phyloP scores from a whole-genome alignment of 805 yeast genomes.

The Saccharomyces jurei region DNA sequence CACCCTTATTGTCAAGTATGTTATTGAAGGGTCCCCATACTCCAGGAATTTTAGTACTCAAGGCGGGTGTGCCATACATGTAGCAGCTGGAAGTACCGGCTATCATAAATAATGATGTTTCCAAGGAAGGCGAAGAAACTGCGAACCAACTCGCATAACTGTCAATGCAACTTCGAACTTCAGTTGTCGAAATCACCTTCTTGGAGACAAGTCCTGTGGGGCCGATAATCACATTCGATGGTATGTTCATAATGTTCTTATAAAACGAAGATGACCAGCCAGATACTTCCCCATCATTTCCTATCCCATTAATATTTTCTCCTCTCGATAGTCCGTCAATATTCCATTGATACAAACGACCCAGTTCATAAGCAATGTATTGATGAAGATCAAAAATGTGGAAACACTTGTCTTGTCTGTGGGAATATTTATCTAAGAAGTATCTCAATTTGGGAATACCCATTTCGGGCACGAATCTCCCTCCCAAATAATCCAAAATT shows the following conservation, averaged over 20 bases:
- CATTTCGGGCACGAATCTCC: constrained; percentile 47
- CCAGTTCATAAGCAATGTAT: constrained; percentile 30
- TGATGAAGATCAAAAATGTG: constrained; percentile 47
- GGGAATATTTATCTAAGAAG: constrained; percentile 26
- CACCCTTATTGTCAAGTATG: constrained; percentile 18
- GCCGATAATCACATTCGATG: constrained; percentile 23
- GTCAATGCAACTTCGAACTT: constrained; percentile 48
- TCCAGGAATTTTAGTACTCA: constrained; percentile 30
- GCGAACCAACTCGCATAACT: constrained; percentile 51
- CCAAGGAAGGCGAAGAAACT: constrained; percentile 22
- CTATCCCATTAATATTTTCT: constrained; percentile 26
- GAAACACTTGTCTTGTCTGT: constrained; percentile 14
- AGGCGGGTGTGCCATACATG: constrained; percentile 23
- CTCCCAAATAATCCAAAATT: constrained; percentile 32
- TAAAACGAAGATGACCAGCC: constrained; percentile 40
- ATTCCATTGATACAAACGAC: constrained; percentile 13
- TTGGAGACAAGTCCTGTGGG: not conserved
- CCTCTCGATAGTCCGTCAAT: not conserved
- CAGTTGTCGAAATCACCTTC: constrained; percentile 8
- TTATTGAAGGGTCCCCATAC: constrained; percentile 55
- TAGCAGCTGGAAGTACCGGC: constrained; percentile 62
- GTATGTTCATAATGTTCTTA: constrained; percentile 9
- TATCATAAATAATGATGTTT: constrained; percentile 37
- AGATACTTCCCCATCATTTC: constrained; percentile 49
- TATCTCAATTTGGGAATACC: constrained; percentile 45